Percentiles rank a stretch among this genome's conserved stretches.
Evolutionary conservation across 176 grass and related monocot genomes (phyloP).

Genomic region (Melocanna baccifera): DNA sequence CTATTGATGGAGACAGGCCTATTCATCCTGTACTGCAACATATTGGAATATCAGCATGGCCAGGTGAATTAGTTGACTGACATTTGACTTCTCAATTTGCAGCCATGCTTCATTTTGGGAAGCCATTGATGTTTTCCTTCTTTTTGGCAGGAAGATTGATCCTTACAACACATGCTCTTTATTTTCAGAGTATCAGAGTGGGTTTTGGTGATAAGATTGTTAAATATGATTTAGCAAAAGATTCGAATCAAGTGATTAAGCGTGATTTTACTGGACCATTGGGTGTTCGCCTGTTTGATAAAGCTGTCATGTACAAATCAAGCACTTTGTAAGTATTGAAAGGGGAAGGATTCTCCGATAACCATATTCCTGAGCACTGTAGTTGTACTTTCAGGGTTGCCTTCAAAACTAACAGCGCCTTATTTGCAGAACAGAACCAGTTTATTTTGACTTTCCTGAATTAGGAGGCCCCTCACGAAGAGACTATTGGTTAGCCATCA

Average conservation of each 20-base stretch:
- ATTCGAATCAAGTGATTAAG: conserved; percentile 77
- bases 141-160: conserved; percentile 76
- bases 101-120: conserved; percentile 12
- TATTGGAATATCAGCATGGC: conserved; percentile 72
- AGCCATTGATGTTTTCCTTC: conserved; percentile 17
- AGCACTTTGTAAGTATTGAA: conserved; percentile 67
- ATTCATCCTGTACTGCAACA: conserved; percentile 77
- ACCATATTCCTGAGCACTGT: conserved; percentile 2
- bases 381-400: background rate
- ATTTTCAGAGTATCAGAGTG: conserved; percentile 75
- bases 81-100: conserved; percentile 2
- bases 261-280: conserved; percentile 74
- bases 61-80: conserved; percentile 50
- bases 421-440: conserved; percentile 66
- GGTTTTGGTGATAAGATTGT: conserved; percentile 63
- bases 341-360: conserved; percentile 25
- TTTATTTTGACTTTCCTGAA: conserved; percentile 87
- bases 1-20: conserved; percentile 69
- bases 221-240: conserved; percentile 62
- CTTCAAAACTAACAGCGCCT: conserved; percentile 26
- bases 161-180: conserved; percentile 89
- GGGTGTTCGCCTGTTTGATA: conserved; percentile 90
- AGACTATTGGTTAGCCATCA: conserved; percentile 82
- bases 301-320: conserved; percentile 82
- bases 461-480: conserved; percentile 71